A percentile compares a stretch with the other conserved stretches of the same genome.
Evolutionary conservation across 2,329 filamentous ascomycete species (phyloP).

Genomic region (Xylariaceae sp.): DNA sequence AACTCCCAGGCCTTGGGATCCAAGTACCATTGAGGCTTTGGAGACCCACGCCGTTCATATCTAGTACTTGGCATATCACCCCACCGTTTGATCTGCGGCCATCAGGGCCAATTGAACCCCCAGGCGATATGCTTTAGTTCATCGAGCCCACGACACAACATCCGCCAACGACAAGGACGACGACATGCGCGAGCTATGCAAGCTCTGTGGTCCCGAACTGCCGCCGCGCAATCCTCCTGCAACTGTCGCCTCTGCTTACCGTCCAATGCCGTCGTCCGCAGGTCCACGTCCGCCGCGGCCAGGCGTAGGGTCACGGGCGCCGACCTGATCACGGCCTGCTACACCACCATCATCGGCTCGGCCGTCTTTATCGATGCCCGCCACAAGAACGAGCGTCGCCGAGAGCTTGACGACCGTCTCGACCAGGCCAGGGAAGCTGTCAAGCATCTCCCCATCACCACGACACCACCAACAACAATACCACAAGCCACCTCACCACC

Average conservation of each 20-base stretch:
- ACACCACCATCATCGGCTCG: slow-evolving; percentile 63
- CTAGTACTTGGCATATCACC: neutral
- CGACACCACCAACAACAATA: neutral
- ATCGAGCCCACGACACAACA: neutral
- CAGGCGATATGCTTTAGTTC: slow-evolving; percentile 3
- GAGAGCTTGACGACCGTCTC: slow-evolving; percentile 59
- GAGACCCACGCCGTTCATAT: neutral
- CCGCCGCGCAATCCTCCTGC: slow-evolving; percentile 56
- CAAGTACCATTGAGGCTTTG: neutral
- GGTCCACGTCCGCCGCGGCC: slow-evolving; percentile 45
- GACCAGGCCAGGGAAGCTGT: slow-evolving; percentile 50
- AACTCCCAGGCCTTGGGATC: neutral
- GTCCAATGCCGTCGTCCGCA: slow-evolving; percentile 45
- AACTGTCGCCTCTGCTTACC: slow-evolving; percentile 60
- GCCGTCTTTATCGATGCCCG: slow-evolving; percentile 60
- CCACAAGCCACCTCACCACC: too few species aligned
- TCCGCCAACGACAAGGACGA: slow-evolving; percentile 3
- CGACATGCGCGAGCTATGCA: slow-evolving; percentile 53
- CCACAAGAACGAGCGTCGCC: slow-evolving; percentile 53
- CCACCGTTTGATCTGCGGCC: neutral
- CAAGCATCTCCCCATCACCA: slow-evolving; percentile 2
- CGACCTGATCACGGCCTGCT: slow-evolving; percentile 61
- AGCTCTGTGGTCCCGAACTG: slow-evolving; percentile 63
- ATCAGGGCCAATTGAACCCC: slow-evolving; percentile 12
- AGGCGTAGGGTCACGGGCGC: slow-evolving; percentile 47